These are phyloP conservation scores for Citrus medica DNA, from an alignment of 345 rosid species.

Conservation along the genomic window DNA sequence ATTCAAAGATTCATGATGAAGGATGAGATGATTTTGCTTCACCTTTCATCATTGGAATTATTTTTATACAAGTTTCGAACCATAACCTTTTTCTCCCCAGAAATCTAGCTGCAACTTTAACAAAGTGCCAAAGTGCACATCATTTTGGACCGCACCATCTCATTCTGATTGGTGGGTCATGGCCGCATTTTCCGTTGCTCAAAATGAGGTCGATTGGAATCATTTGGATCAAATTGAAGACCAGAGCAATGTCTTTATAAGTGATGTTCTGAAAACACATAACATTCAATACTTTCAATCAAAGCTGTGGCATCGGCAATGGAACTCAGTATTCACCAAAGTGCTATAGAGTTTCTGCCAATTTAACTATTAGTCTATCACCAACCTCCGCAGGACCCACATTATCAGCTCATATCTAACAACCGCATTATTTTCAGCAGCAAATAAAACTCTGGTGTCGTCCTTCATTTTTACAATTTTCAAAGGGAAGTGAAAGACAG, in stretches of 20 bases:
- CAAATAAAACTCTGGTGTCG: not conserved
- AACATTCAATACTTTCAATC: not conserved
- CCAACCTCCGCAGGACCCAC: not conserved
- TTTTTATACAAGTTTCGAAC: slow-evolving; percentile 36
- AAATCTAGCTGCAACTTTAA: slow-evolving; percentile 7
- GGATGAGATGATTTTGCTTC: slow-evolving; percentile 44
- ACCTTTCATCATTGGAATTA: slow-evolving; percentile 36
- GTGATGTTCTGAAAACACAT: not conserved
- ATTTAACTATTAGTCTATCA: not conserved
- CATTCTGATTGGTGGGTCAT: not conserved
- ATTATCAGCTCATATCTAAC: not conserved
- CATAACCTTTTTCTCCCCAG: slow-evolving; percentile 15
- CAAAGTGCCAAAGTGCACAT: slow-evolving; percentile 8
- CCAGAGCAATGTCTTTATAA: not conserved
- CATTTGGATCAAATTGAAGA: not conserved
- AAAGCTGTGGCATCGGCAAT: not conserved
- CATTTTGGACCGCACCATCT: slow-evolving; percentile 12
- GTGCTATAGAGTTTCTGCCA: not conserved
- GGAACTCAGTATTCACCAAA: slow-evolving; percentile 14
- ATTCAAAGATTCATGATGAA: slow-evolving; percentile 29
- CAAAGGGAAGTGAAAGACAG: not conserved
- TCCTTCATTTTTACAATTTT: not conserved
- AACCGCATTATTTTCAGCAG: not conserved
- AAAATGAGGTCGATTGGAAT: not conserved
- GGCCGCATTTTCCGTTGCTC: slow-evolving; percentile 2